Evolutionary conservation across 805 yeast species (phyloP).

Genomic region (Dipodascus albidus): DNA sequence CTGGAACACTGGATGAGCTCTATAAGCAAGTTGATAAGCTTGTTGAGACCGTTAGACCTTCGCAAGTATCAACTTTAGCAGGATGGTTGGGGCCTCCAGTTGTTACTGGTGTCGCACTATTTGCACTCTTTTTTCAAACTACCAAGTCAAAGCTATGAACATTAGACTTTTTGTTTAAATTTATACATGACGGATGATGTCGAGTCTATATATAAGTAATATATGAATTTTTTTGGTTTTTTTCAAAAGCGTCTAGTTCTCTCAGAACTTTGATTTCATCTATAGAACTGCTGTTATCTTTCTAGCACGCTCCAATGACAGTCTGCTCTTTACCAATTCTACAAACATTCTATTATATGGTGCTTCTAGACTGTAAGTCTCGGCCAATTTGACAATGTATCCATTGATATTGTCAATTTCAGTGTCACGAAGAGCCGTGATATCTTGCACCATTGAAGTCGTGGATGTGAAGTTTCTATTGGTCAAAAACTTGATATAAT

Average conservation of each 20-base stretch:
- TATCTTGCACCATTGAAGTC: constrained; percentile 65
- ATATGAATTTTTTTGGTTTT: no score
- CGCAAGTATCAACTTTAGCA: constrained; percentile 14
- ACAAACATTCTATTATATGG: constrained; percentile 36
- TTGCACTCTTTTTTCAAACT: background rate
- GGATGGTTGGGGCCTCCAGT: constrained; percentile 27
- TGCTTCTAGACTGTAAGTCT: constrained; percentile 31
- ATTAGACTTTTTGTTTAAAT: background rate
- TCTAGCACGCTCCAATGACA: constrained; percentile 2
- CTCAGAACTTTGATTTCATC: no score
- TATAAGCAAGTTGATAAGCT: constrained; percentile 32
- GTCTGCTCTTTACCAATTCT: constrained; percentile 33
- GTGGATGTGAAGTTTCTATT: constrained; percentile 43
- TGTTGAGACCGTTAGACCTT: constrained; percentile 31
- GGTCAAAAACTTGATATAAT: constrained; percentile 31
- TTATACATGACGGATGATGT: no score
- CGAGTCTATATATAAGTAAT: no score
- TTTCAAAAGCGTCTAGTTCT: no score
- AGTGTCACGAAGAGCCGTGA: constrained; percentile 40
- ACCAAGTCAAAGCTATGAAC: background rate
- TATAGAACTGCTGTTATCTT: no score
- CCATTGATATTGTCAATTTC: constrained; percentile 85
- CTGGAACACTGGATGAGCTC: constrained; percentile 34
- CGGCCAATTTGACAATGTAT: constrained; percentile 48
- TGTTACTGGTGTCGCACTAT: constrained; percentile 19